These are phyloP conservation scores for Conticribra guillardii DNA, from an alignment of 108 stramenopile genomes.

Conservation along the genomic window DNA sequence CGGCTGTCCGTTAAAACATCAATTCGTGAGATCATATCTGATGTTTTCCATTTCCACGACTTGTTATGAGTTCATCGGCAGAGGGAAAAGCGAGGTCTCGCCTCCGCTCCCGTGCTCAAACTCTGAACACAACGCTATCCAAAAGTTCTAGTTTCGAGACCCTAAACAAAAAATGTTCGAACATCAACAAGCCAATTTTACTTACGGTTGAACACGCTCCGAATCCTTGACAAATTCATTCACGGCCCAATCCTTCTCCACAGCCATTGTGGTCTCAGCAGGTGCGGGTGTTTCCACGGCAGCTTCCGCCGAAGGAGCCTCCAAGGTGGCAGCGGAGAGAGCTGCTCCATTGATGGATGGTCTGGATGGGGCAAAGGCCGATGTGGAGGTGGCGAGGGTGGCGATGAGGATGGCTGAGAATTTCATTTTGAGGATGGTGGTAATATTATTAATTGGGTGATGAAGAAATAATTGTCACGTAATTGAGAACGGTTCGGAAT, in stretches of 20 bases:
- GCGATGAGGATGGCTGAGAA: conserved; percentile 40
- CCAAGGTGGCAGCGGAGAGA: conserved; percentile 32
- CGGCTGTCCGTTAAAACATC: no score
- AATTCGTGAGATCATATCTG: neutral
- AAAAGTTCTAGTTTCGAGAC: conserved; percentile 8
- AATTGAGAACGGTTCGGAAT: no score
- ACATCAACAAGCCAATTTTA: no score
- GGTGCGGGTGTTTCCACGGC: neutral
- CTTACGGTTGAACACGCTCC: conserved; percentile 46
- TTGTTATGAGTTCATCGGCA: conserved; percentile 19
- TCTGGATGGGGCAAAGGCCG: conserved; percentile 35
- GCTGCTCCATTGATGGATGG: neutral
- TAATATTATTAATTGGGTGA: no score
- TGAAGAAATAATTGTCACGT: no score
- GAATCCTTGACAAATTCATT: conserved; percentile 47
- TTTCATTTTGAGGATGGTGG: conserved; percentile 32
- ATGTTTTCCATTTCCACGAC: conserved; percentile 14
- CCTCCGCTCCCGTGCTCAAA: conserved; percentile 27
- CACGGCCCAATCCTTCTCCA: conserved; percentile 36
- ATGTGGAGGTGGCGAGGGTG: conserved; percentile 9
- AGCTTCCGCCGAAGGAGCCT: conserved; percentile 26
- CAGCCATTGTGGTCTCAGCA: conserved; percentile 1
- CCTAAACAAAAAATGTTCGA: neutral
- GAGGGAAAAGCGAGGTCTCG: conserved; percentile 38
- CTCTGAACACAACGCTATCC: conserved; percentile 28